Base-by-base conservation (phyloP, 306 rosid genomes). In the Urtica urens region DNA sequence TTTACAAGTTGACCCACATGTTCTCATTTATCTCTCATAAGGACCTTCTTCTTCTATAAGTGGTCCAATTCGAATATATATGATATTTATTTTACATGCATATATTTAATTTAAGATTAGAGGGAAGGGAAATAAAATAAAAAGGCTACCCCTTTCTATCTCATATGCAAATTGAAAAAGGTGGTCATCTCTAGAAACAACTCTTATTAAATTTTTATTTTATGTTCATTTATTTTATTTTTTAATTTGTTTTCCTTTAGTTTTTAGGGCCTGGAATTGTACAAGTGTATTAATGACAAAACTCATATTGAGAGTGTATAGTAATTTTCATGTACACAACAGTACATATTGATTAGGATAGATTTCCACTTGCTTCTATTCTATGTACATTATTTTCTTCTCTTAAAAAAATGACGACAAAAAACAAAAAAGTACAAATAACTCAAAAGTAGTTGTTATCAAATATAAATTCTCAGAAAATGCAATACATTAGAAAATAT, bases 1-100 rank as follows among this genome's bases (percentile, higher is more conserved):
- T 15, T 55, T 19, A 30, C 31, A 43, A 38, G 57, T 66, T 56
- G 65, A 59, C 77, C 75, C 71, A 51, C 71, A 57, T 74, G 82
- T 74, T 63, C 28, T 59, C 51, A 33, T 6, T 72, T 69, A 63
- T 62, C 41, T 68, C 57, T 28, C 54, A 46, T 64, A 73, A 33
- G 44, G 61, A 56, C 63, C 58, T 65, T 59, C 39, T 35, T 46
- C 55, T 52, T 63, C 53, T 13, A 33, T 57, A 38, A 64, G 63
- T 55, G 62, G 38, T 66, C 65, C 66, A 53, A 20, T 35, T 7
- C 4, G 21, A 18, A 50, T 31, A 30, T 20, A 18, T 20, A 24
- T 19, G 8, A 48, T 25, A 48, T 48, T 25, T 48, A 28, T 26
- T 2, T 48, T 44, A 46, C 13, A 13, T 46, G 19, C 11, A 14